Base-by-base conservation (phyloP, 768 basidiomycete genomes). In the Leccinellum rugosiceps region DNA sequence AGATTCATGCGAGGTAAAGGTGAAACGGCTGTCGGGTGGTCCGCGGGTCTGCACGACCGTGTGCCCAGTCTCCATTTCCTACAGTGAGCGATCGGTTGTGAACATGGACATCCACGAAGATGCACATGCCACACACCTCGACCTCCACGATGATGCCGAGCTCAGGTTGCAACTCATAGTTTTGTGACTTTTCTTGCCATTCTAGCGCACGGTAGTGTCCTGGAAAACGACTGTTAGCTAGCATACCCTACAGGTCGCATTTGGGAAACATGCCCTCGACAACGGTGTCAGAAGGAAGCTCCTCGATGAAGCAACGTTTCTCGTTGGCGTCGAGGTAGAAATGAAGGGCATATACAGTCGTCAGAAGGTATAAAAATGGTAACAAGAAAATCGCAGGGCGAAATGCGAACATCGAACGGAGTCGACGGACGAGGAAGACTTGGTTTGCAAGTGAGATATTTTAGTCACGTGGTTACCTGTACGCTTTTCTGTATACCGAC, bases 311-410 rank as follows among this genome's bases (percentile, higher is more conserved):
- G 72, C 97, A 99, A 49, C 90, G 83, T 67, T 89, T 87, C 73
- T 97, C 92, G 68, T 92, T 90, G 17, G 94, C 87, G 70, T 97
- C 94, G 57, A 99, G 84, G 71, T 99, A 99, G 74, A 98, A 97
- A 70, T 99, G 97, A 26, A 99, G 86, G 28, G 91, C 93, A 69
- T 87, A 82, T 17, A 77, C 80, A 19, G 79, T 68, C 41, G 77
- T 74, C 23, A 76, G 71, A 61, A 78, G 62, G 53, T 76, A 65
- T 57, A 80, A 73, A 17, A 78, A 75, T 45, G 76, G 68, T 63
- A 72, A 66, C 46, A 75, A 67, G 41, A 78, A 61, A 47, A 49
- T 58, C 15, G 55, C 56, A 56, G 53, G 52, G 35, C 66, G 68
- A 28, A 64, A 62, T 51, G 59, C 59, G 53, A 72, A 51, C 70